Evolutionary conservation across 495 filamentous ascomycete species (phyloP).

Genomic region (Glonium stellatum): DNA sequence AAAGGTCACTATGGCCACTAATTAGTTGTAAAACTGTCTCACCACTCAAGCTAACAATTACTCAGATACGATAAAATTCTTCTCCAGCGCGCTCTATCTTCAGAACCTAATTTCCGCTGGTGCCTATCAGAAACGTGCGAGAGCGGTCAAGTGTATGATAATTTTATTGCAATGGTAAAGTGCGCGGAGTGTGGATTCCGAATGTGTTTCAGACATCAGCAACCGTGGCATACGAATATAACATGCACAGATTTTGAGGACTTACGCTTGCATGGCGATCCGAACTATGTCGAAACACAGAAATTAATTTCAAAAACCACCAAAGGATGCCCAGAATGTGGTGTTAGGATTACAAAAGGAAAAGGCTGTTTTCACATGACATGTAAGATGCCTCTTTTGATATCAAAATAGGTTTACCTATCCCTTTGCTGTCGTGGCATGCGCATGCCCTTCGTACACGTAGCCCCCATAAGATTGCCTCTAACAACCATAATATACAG

Average conservation of each 20-base stretch:
- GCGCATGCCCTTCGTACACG: neutral
- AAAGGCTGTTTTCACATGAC: conserved; percentile 11
- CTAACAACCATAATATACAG: neutral
- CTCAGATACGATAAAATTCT: conserved; percentile 8
- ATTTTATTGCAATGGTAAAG: conserved; percentile 1
- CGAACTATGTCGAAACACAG: conserved; percentile 5
- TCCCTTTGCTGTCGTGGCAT: neutral
- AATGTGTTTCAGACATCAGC: conserved; percentile 8
- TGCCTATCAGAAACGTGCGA: neutral
- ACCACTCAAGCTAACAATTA: neutral
- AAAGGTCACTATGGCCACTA: neutral
- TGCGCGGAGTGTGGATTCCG: conserved; percentile 1
- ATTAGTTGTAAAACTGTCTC: too few species aligned
- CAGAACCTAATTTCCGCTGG: conserved; percentile 7
- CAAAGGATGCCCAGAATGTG: conserved; percentile 7
- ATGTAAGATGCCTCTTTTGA: neutral
- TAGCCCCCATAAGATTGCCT: neutral
- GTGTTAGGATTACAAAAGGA: conserved; percentile 8
- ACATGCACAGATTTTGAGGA: conserved; percentile 2
- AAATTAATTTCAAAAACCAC: neutral
- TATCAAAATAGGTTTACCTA: neutral
- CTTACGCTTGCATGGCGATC: neutral
- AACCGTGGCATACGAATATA: conserved; percentile 1
- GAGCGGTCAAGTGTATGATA: conserved; percentile 4
- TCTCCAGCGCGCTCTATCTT: conserved; percentile 1